phyloP scores from a whole-genome alignment of 2,329 filamentous ascomycete species.

The Capronia coronata region DNA sequence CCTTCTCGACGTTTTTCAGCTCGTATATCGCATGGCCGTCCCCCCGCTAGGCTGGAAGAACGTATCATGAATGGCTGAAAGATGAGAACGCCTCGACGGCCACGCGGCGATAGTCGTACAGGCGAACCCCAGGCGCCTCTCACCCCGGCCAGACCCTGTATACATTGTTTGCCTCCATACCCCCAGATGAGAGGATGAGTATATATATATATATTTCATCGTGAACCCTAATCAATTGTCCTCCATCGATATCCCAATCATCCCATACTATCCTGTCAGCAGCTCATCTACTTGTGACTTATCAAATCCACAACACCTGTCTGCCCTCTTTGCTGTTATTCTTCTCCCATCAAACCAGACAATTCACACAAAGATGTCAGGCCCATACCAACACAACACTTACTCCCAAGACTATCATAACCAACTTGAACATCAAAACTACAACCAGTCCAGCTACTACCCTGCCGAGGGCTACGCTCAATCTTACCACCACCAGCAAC shows the following conservation, averaged over 20 bases:
- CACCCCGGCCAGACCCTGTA: neutral
- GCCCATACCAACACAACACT: neutral
- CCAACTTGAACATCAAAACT: neutral
- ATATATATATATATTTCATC: neutral
- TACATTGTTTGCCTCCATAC: neutral
- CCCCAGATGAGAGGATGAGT: neutral
- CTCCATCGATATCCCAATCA: no score
- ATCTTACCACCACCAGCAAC: neutral
- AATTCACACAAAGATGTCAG: neutral
- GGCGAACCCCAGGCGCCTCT: neutral
- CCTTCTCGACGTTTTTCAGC: conserved; percentile 5
- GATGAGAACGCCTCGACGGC: neutral
- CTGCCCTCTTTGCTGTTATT: no score
- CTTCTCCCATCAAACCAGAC: no score
- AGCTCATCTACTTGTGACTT: no score
- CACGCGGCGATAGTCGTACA: neutral
- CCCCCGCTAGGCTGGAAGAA: neutral
- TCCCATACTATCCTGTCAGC: neutral
- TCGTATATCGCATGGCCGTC: neutral
- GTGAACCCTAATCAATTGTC: no score
- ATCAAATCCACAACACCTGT: no score
- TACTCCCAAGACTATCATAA: neutral
- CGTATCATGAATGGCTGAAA: neutral
- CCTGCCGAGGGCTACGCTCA: neutral
- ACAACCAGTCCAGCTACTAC: conserved; percentile 4